A percentile compares a stretch with the other conserved stretches of the same genome.
phyloP scores from a whole-genome alignment of 768 basidiomycete species.

The Auriscalpium microsporum region DNA sequence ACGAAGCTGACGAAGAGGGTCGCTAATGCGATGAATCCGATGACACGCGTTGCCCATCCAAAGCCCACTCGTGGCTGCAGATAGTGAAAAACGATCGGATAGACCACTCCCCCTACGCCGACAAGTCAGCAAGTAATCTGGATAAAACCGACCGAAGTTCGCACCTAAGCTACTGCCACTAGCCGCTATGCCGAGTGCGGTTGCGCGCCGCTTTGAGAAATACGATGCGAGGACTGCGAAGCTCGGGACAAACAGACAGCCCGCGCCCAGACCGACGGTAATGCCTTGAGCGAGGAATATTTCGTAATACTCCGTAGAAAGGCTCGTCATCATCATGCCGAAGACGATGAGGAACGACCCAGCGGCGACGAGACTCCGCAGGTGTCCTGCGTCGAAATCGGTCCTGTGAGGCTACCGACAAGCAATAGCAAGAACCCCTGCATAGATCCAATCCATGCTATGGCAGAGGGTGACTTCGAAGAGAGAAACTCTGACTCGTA shows the following conservation, averaged over 20 bases:
- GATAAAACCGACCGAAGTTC: background rate
- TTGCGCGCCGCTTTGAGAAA: conserved; percentile 32
- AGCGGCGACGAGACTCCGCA: conserved; percentile 5
- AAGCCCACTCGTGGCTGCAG: conserved; percentile 19
- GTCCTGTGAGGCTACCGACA: conserved; percentile 9
- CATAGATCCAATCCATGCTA: conserved; percentile 17
- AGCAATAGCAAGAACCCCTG: conserved; percentile 14
- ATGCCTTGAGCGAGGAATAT: conserved; percentile 38
- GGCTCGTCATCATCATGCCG: conserved; percentile 12
- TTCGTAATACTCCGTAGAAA: conserved; percentile 20
- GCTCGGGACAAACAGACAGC: conserved; percentile 37
- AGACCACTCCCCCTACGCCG: conserved; percentile 17
- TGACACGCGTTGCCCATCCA: conserved; percentile 19
- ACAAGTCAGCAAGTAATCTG: background rate
- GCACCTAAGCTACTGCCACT: conserved; percentile 25
- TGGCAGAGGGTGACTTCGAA: conserved; percentile 8
- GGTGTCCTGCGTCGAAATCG: conserved; percentile 17
- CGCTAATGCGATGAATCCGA: conserved; percentile 18
- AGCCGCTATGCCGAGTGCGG: conserved; percentile 37
- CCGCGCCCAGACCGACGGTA: conserved; percentile 31
- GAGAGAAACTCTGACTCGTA: conserved; percentile 8
- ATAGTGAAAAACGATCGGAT: conserved; percentile 23
- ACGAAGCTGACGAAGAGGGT: conserved; percentile 16
- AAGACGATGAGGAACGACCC: conserved; percentile 15
- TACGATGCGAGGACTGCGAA: conserved; percentile 35